Base-by-base conservation (phyloP, 768 basidiomycete species). In the Termitomyces sp. region DNA sequence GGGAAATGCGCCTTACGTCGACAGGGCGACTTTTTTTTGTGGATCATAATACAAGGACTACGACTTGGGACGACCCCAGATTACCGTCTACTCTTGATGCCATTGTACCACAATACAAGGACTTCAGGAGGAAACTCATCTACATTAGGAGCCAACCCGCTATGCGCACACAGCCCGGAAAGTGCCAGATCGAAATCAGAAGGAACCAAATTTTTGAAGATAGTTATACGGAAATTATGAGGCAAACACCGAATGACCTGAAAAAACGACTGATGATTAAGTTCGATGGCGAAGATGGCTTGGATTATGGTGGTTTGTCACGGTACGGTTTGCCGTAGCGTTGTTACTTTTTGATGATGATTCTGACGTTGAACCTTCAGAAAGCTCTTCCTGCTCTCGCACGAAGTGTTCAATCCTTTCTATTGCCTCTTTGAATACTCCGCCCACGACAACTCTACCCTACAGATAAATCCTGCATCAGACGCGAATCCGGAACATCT, bases 321-420 rank as follows among this genome's bases (percentile, higher is more conserved):
- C 88, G 96, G 93, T 94, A 66, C 39, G 84, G 74, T 45, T 45
- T 31, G 31, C 20, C 24, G 42, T 22, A 48, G 5, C 44, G 55
- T 37, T 1, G 33, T 46, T 27, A 20, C 41, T n/a, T 22, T 58
- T 68, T 15, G 12, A 33, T 18, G 22, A 24, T 61, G 27, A 30
- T 33, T 59, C 57, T 50, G 3, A 60, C 46, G 30, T 44, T 48
- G 20, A 45, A 13, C 9, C 9, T 46, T n/a, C 74, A 96, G 95
- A 79, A 97, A 99, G 76, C 98, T 98, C 83, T 99, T 98, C 90
- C 78, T 99, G 58, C 83, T 99, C 50, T 98, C 96, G 36, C 97
- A 99, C 72, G 97, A 98, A 75, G 98, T 99, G 97, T 98, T 99
- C 81, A 97, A 98, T 74, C 97, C 97, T 22, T 98, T 99, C 83